A percentile compares a stretch with the other conserved stretches of the same genome.
These are phyloP conservation scores for Endocladia muricata DNA, from an alignment of 31 red algal genomes.

Conservation along the genomic window DNA sequence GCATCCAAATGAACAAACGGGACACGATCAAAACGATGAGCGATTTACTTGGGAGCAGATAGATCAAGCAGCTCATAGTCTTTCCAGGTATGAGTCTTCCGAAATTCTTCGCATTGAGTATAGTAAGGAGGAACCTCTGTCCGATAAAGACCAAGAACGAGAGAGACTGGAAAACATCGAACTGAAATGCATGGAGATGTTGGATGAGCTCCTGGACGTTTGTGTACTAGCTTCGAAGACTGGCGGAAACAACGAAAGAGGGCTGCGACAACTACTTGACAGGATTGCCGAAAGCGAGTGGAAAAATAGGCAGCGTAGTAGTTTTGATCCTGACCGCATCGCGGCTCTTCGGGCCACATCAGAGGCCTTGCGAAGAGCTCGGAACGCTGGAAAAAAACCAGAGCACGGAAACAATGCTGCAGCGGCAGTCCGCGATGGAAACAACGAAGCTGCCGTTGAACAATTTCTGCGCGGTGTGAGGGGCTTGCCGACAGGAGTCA, in stretches of 20 bases:
- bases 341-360: conserved; percentile 37
- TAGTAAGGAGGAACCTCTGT: conserved; percentile 25
- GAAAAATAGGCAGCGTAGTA: conserved; percentile 20
- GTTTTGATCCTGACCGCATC: conserved; percentile 35
- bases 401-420: no score
- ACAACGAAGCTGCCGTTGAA: not conserved
- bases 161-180: conserved; percentile 29
- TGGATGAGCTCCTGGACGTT: not conserved
- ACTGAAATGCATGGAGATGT: not conserved
- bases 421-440: not conserved
- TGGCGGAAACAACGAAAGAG: not conserved
- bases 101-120: conserved; percentile 33
- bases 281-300: conserved; percentile 30
- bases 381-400: no score
- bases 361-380: conserved; percentile 28
- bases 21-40: not conserved
- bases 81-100: conserved; percentile 7
- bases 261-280: conserved; percentile 11
- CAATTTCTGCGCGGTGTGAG: conserved; percentile 12
- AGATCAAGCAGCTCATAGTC: conserved; percentile 13
- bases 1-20: not conserved
- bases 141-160: conserved; percentile 22
- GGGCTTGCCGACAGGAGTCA: conserved; percentile 28
- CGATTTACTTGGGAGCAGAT: conserved; percentile 21
- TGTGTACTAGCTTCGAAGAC: not conserved